Evolutionary conservation across 1,284 basidiomycete genomes (phyloP).

Genomic region (Cutaneotrichosporon mucoides): DNA sequence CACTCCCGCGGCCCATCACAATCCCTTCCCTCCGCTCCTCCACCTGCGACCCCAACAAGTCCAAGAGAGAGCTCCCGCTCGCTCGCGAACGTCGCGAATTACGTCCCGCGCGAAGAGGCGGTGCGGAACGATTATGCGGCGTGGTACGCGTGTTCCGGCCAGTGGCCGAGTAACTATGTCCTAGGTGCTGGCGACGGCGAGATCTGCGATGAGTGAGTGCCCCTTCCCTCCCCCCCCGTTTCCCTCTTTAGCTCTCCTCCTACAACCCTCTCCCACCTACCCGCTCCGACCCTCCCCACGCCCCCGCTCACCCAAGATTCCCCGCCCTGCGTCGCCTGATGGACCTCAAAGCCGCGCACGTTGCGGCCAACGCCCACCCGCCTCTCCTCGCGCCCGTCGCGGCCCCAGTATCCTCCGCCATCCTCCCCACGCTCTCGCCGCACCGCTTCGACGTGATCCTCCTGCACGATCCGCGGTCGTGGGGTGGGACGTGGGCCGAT

Average conservation of each 20-base stretch:
- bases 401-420: background rate
- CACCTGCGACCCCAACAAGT: background rate
- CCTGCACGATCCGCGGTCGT: constrained; percentile 81
- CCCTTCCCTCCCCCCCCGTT: background rate
- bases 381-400: constrained; percentile 37
- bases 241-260: too few species aligned
- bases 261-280: too few species aligned
- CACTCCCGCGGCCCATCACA: constrained; percentile 32
- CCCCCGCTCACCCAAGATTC: constrained; percentile 57
- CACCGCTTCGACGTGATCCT: constrained; percentile 84
- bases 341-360: constrained; percentile 61
- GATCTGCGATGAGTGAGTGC: constrained; percentile 84
- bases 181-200: constrained; percentile 76
- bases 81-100: constrained; percentile 54
- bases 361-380: constrained; percentile 36
- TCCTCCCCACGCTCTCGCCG: constrained; percentile 15
- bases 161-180: constrained; percentile 88
- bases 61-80: background rate
- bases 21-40: background rate
- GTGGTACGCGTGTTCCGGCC: constrained; percentile 80
- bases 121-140: constrained; percentile 92
- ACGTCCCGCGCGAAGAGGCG: constrained; percentile 85
- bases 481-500: constrained; percentile 66
- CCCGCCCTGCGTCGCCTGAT: constrained; percentile 82
- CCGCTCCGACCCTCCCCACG: too few species aligned